Evolutionary conservation across 441 rosid genomes (phyloP).

Genomic region (Adansonia rubrostipa): DNA sequence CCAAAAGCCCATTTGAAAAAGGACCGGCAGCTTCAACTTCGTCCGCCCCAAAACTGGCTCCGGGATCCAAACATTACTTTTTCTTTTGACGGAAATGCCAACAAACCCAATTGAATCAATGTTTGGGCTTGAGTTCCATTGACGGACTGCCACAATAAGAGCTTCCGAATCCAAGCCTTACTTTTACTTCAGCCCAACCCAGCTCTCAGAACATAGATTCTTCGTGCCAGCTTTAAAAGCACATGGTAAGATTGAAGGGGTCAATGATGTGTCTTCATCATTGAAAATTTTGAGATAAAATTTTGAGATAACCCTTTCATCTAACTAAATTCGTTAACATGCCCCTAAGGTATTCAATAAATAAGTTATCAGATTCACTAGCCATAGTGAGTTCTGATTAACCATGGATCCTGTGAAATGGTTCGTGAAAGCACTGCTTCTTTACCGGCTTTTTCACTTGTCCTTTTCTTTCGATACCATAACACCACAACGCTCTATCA

Average conservation of each 20-base stretch:
- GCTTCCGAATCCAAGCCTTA: too few species aligned
- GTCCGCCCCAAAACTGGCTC: too few species aligned
- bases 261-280: not conserved
- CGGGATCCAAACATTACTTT: too few species aligned
- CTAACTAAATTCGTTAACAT: not conserved
- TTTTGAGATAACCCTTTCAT: not conserved
- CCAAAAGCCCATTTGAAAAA: not conserved
- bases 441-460: not conserved
- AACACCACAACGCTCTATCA: conserved; percentile 33
- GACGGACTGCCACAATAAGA: too few species aligned
- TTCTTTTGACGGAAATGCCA: too few species aligned
- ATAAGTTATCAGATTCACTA: not conserved
- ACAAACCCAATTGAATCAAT: too few species aligned
- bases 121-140: too few species aligned
- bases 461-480: not conserved
- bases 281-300: not conserved
- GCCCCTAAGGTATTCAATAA: not conserved
- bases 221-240: too few species aligned
- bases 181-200: too few species aligned
- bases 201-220: too few species aligned
- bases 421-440: not conserved
- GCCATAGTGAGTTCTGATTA: not conserved
- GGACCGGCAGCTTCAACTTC: too few species aligned
- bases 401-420: conserved; percentile 19
- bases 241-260: not conserved